These are phyloP conservation scores for Lipomyces lipofer DNA, from an alignment of 805 yeast species.

Conservation along the genomic window DNA sequence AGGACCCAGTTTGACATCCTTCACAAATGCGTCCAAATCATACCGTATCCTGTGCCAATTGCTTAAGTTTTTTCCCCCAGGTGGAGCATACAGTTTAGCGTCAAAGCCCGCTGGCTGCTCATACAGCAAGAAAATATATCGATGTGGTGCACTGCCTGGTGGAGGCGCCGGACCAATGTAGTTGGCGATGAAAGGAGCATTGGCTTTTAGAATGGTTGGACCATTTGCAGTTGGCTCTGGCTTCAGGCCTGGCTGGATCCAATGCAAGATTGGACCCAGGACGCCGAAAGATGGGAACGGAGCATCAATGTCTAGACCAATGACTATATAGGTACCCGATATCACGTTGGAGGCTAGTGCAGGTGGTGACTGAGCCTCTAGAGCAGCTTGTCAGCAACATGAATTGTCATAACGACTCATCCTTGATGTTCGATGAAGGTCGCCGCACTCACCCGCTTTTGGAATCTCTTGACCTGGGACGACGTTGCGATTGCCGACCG, in stretches of 20 bases:
- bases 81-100: not conserved
- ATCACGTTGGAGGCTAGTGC: constrained; percentile 5
- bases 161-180: constrained; percentile 16
- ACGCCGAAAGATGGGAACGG: constrained; percentile 10
- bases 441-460: constrained; percentile 4
- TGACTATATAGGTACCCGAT: constrained; percentile 9
- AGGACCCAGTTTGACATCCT: constrained; percentile 2
- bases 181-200: constrained; percentile 9
- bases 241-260: constrained; percentile 15
- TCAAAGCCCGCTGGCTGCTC: constrained; percentile 9
- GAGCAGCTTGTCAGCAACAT: not conserved
- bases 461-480: constrained; percentile 6
- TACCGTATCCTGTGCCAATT: constrained; percentile 6
- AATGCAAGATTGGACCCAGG: constrained; percentile 11
- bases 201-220: not conserved
- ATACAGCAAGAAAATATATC: constrained; percentile 6
- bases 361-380: constrained; percentile 13
- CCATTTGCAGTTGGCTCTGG: constrained; percentile 5
- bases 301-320: constrained; percentile 12
- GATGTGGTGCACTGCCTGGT: constrained; percentile 12
- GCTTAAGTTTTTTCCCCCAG: constrained; percentile 4
- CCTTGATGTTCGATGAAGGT: not conserved
- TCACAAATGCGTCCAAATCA: constrained; percentile 3
- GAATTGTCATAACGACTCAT: not conserved
- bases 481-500: constrained; percentile 2